Evolutionary conservation across 257 asterid genomes (phyloP).

Genomic region (Lithospermum erythrorhizon): DNA sequence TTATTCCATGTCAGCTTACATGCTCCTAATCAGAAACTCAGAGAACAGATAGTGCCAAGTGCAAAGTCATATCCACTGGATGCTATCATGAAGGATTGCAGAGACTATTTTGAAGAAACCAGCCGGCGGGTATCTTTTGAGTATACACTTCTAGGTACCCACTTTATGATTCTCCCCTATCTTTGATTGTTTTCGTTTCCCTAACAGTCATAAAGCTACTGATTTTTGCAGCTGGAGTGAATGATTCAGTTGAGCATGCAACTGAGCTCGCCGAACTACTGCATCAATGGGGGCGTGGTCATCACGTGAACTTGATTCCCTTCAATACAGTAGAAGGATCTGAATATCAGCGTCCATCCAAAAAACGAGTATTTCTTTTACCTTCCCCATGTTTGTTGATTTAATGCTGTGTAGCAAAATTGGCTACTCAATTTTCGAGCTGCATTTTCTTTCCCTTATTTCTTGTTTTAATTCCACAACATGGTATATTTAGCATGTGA

Average conservation of each 20-base stretch:
- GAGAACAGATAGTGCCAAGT: constrained; percentile 84
- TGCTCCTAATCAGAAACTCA: constrained; percentile 85
- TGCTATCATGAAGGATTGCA: constrained; percentile 93
- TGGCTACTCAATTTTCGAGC: neutral
- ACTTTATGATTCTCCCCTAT: neutral
- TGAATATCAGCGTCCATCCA: constrained; percentile 69
- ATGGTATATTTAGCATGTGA: neutral
- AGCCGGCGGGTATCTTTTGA: constrained; percentile 84
- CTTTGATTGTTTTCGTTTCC: neutral
- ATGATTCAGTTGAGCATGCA: constrained; percentile 67
- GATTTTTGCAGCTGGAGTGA: constrained; percentile 67
- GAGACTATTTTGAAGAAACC: constrained; percentile 73
- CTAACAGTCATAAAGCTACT: neutral
- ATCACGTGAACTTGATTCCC: constrained; percentile 90
- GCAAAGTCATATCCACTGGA: constrained; percentile 85
- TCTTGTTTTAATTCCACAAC: neutral
- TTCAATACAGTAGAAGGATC: constrained; percentile 76
- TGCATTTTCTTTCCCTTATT: neutral
- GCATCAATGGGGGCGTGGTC: constrained; percentile 76
- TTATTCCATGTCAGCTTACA: constrained; percentile 50
- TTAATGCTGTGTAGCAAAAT: neutral
- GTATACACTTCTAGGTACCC: constrained; percentile 74
- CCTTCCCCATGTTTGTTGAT: constrained; percentile 4
- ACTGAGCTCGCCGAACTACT: constrained; percentile 70
- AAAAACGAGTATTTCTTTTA: constrained; percentile 45